phyloP scores from a whole-genome alignment of 768 basidiomycete species.

The Xanthoconium stramineum region DNA sequence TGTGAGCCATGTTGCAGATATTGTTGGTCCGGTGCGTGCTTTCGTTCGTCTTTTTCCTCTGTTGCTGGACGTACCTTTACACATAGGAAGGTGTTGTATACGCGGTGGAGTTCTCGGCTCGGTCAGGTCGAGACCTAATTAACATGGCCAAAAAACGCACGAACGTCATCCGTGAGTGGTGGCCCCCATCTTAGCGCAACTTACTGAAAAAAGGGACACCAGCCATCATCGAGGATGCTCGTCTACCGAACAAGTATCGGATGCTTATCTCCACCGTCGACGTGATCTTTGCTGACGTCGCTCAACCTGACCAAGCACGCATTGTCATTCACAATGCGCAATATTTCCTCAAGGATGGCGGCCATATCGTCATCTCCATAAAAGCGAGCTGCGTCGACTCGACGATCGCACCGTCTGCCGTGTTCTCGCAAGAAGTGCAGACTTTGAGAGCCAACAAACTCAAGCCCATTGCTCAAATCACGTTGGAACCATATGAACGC shows the following conservation, averaged over 20 bases:
- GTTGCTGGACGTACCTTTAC: slow-evolving; percentile 1
- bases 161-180: slow-evolving; percentile 88
- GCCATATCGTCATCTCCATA: slow-evolving; percentile 94
- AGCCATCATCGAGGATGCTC: slow-evolving; percentile 98
- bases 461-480: slow-evolving; percentile 95
- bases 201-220: slow-evolving; percentile 2
- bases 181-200: neutral
- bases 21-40: slow-evolving; percentile 85
- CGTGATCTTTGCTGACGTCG: slow-evolving; percentile 97
- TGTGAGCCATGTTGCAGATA: slow-evolving; percentile 98
- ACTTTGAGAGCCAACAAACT: slow-evolving; percentile 72
- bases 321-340: slow-evolving; percentile 92
- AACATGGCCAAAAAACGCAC: slow-evolving; percentile 99
- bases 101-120: slow-evolving; percentile 95
- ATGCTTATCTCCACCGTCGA: slow-evolving; percentile 96
- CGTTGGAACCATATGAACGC: slow-evolving; percentile 89
- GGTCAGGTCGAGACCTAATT: slow-evolving; percentile 96
- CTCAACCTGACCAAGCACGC: slow-evolving; percentile 98
- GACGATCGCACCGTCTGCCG: slow-evolving; percentile 82
- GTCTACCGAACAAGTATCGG: slow-evolving; percentile 93
- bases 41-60: neutral
- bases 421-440: slow-evolving; percentile 88
- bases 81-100: slow-evolving; percentile 90
- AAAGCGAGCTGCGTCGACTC: slow-evolving; percentile 99
- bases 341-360: slow-evolving; percentile 92